Percentiles rank a stretch among this genome's conserved stretches.
Evolutionary conservation across 129 eudicot genomes (phyloP).

Genomic region (Daucus carota): DNA sequence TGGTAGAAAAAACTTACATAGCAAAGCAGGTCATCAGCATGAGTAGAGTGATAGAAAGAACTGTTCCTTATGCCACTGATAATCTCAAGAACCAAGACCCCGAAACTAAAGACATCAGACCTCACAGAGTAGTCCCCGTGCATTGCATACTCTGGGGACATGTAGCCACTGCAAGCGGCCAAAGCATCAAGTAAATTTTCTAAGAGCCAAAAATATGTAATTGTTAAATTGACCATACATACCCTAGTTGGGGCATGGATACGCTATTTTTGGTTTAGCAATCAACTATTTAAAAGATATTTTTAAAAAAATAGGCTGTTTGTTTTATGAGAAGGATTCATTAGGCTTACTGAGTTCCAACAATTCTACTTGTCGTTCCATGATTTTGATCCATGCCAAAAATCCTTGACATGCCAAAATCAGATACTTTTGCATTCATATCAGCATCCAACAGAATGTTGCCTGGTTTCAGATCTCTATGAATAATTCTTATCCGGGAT

Average conservation of each 20-base stretch:
- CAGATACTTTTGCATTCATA: constrained; percentile 31
- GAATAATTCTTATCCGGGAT: constrained; percentile 26
- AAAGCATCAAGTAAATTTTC: neutral
- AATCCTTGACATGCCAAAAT: constrained; percentile 33
- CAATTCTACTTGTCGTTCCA: constrained; percentile 15
- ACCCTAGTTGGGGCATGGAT: neutral
- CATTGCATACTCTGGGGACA: constrained; percentile 32
- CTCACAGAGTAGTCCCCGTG: constrained; percentile 11
- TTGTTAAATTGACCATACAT: neutral
- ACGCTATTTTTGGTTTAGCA: neutral
- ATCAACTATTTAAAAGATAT: neutral
- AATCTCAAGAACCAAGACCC: constrained; percentile 15
- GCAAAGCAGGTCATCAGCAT: neutral
- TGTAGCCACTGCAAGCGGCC: constrained; percentile 23
- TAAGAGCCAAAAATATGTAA: neutral
- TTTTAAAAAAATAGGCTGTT: neutral
- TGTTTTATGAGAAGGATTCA: neutral
- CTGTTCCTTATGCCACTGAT: constrained; percentile 16
- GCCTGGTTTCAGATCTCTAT: constrained; percentile 30
- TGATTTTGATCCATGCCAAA: constrained; percentile 7
- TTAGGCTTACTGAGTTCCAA: constrained; percentile 33
- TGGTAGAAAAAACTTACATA: neutral
- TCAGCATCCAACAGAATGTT: constrained; percentile 21
- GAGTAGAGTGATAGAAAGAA: neutral
- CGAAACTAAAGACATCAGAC: constrained; percentile 20